These are phyloP conservation scores for Nothomitra cinnamomea DNA, from an alignment of 2,329 filamentous ascomycete species.

Conservation along the genomic window DNA sequence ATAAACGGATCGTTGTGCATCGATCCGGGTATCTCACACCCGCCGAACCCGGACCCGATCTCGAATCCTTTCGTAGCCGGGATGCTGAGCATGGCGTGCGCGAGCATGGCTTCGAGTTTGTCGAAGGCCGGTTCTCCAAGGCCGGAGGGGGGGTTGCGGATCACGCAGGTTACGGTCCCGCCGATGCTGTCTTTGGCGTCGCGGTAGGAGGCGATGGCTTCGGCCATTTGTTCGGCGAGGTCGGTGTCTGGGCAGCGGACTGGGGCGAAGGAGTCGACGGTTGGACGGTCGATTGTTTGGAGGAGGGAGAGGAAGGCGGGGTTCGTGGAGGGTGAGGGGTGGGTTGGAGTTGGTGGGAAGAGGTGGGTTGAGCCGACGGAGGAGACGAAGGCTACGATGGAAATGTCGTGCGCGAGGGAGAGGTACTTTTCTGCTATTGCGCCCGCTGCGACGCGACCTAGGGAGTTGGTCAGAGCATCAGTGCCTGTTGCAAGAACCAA, in stretches of 20 bases:
- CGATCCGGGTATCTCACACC: constrained; percentile 74
- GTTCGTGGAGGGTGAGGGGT: constrained; percentile 54
- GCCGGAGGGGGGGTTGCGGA: constrained; percentile 68
- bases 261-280: constrained; percentile 70
- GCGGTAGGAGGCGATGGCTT: constrained; percentile 58
- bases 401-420: constrained; percentile 58
- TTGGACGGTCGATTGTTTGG: constrained; percentile 51
- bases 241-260: constrained; percentile 67
- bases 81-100: constrained; percentile 87
- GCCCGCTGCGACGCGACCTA: constrained; percentile 70
- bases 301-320: constrained; percentile 64
- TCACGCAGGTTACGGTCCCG: constrained; percentile 86
- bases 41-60: constrained; percentile 81
- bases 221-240: constrained; percentile 54
- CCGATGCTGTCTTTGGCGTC: constrained; percentile 79
- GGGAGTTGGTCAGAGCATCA: not conserved
- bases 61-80: constrained; percentile 94
- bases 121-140: constrained; percentile 91
- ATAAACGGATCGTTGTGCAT: constrained; percentile 83
- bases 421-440: constrained; percentile 92
- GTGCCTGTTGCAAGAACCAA: not conserved
- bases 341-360: constrained; percentile 51
- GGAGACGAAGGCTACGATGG: constrained; percentile 81
- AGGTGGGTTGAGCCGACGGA: constrained; percentile 69
- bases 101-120: constrained; percentile 83